Evolutionary conservation across 768 basidiomycete species (phyloP).

Genomic region (Termitomyces sp.): DNA sequence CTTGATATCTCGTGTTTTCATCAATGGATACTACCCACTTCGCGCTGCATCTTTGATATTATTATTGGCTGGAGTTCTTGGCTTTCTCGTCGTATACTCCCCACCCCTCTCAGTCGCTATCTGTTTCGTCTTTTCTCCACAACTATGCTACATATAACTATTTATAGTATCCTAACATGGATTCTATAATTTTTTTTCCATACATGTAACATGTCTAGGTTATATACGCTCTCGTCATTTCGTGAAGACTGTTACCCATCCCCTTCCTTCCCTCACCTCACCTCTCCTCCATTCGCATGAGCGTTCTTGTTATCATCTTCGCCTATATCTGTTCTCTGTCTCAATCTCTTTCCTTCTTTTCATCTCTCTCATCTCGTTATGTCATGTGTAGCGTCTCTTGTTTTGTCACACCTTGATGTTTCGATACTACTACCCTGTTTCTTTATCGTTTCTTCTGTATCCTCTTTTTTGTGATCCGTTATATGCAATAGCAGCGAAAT

Average conservation of each 20-base stretch:
- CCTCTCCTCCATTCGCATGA: neutral
- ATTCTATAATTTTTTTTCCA: conserved; percentile 8
- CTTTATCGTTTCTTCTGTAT: neutral
- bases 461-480: neutral
- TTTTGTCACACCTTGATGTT: conserved; percentile 12
- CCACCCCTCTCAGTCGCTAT: conserved; percentile 13
- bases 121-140: conserved; percentile 7
- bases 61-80: conserved; percentile 21
- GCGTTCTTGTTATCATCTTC: conserved; percentile 12
- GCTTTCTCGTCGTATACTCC: conserved; percentile 15
- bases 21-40: conserved; percentile 24
- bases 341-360: conserved; percentile 7
- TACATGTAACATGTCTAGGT: conserved; percentile 4
- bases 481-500: neutral
- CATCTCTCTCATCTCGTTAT: conserved; percentile 8
- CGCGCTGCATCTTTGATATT: conserved; percentile 28
- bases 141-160: conserved; percentile 7
- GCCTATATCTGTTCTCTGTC: conserved; percentile 10
- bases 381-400: conserved; percentile 10
- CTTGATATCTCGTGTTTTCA: conserved; percentile 12
- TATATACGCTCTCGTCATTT: conserved; percentile 7
- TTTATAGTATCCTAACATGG: conserved; percentile 11
- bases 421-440: conserved; percentile 1
- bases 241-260: neutral
- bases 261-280: neutral